Conservation (phyloP, 2,329 filamentous ascomycete genomes). For the Ceratocystis cubensis region DNA sequence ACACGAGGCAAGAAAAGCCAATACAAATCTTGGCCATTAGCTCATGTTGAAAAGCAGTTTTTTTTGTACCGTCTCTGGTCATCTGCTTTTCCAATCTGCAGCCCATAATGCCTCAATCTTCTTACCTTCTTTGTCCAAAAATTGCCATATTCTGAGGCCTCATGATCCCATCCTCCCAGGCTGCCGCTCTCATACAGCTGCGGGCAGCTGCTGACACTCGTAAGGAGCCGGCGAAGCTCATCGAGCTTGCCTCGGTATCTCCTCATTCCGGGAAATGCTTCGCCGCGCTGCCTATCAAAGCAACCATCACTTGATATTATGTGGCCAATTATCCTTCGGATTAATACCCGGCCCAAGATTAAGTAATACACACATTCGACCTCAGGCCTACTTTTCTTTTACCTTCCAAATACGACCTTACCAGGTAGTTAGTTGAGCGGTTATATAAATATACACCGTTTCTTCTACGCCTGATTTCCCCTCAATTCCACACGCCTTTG, state of each 20-base stretch:
- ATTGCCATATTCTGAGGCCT: background rate
- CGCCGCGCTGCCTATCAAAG: background rate
- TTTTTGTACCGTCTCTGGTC: too few species aligned
- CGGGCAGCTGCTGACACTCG: background rate
- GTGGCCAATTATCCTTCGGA: background rate
- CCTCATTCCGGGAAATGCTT: background rate
- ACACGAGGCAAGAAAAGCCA: too few species aligned
- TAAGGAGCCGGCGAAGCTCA: background rate
- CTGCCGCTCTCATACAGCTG: background rate
- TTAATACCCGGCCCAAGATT: background rate
- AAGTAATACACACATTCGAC: background rate
- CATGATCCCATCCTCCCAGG: background rate
- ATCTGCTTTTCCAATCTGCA: too few species aligned
- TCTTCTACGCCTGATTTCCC: background rate
- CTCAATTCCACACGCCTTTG: background rate
- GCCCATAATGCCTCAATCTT: too few species aligned
- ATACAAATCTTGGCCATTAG: too few species aligned
- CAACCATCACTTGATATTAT: background rate
- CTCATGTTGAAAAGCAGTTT: too few species aligned
- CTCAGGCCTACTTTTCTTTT: background rate
- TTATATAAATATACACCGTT: background rate
- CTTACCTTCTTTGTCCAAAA: background rate
- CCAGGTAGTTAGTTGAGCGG: background rate
- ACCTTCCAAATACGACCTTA: background rate
- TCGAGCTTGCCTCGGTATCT: slow-evolving; percentile 4